Conservation (phyloP, 1,139 yeast species). For the Hyphopichia wangnamkhiaoensis region DNA sequence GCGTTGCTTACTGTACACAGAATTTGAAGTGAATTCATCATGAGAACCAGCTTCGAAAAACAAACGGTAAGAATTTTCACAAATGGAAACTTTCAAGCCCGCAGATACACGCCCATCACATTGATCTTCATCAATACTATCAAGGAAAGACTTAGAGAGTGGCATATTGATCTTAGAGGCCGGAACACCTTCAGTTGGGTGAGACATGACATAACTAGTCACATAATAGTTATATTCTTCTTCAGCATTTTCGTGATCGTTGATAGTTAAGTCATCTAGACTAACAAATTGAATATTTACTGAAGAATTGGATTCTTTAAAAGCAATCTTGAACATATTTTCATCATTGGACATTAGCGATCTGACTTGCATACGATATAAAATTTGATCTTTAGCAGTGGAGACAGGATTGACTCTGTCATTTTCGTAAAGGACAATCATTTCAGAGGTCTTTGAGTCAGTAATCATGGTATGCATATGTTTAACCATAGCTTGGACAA, state of each 20-base stretch:
- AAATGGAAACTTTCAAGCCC: constrained; percentile 77
- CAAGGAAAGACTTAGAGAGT: constrained; percentile 64
- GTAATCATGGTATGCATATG: constrained; percentile 80
- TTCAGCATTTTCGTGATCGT: constrained; percentile 71
- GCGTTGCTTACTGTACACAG: constrained; percentile 39
- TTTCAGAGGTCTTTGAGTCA: constrained; percentile 81
- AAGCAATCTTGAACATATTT: constrained; percentile 86
- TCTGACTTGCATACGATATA: constrained; percentile 87
- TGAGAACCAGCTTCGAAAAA: constrained; percentile 81
- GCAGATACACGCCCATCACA: constrained; percentile 70
- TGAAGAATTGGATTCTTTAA: constrained; percentile 51
- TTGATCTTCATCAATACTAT: constrained; percentile 56
- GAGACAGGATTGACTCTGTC: constrained; percentile 69
- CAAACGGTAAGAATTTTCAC: constrained; percentile 76
- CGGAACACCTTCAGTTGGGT: constrained; percentile 97
- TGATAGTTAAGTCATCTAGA: constrained; percentile 81
- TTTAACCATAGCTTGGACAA: constrained; percentile 84
- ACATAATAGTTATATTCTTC: constrained; percentile 91
- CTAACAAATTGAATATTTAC: constrained; percentile 85
- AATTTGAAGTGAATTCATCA: constrained; percentile 72
- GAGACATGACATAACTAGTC: constrained; percentile 90
- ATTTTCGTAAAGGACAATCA: constrained; percentile 75
- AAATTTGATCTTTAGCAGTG: constrained; percentile 82
- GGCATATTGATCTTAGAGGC: constrained; percentile 75
- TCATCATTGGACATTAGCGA: constrained; percentile 81